Conservation (phyloP, 305 asterid genomes). For the Solanum hybrid region DNA sequence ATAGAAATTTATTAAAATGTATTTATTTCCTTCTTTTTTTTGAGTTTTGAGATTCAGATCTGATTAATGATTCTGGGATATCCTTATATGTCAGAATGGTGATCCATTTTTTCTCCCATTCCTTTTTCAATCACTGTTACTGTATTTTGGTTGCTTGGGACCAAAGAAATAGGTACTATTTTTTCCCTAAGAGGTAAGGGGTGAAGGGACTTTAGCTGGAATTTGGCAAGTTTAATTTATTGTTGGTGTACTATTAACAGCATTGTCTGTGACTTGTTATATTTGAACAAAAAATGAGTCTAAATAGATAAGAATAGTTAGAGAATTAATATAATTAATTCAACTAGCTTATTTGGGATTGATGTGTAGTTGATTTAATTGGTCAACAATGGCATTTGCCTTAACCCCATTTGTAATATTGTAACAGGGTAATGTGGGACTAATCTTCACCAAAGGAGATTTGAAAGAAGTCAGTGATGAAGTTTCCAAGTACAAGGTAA, state of each 20-base stretch:
- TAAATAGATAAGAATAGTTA: neutral
- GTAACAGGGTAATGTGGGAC: slow-evolving; percentile 27
- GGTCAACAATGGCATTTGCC: neutral
- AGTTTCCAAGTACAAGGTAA: slow-evolving; percentile 26
- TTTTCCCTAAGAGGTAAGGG: neutral
- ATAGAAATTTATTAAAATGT: neutral
- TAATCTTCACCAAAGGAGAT: slow-evolving; percentile 31
- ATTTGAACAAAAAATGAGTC: neutral
- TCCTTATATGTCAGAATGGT: neutral
- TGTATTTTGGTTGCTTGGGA: neutral
- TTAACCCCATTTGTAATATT: neutral
- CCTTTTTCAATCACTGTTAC: neutral
- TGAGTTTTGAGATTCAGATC: neutral
- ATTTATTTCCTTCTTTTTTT: neutral
- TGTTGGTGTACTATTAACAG: neutral
- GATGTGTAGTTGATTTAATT: neutral
- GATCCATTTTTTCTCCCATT: neutral
- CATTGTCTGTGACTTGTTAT: neutral
- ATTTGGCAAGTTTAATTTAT: neutral
- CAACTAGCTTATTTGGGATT: neutral
- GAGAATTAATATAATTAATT: neutral
- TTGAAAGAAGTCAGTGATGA: slow-evolving; percentile 33
- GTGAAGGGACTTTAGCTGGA: neutral
- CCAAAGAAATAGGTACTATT: neutral
- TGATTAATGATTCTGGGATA: neutral